Conservation (phyloP, 192 early-diverging fungal species). For the Diversispora epigaea region DNA sequence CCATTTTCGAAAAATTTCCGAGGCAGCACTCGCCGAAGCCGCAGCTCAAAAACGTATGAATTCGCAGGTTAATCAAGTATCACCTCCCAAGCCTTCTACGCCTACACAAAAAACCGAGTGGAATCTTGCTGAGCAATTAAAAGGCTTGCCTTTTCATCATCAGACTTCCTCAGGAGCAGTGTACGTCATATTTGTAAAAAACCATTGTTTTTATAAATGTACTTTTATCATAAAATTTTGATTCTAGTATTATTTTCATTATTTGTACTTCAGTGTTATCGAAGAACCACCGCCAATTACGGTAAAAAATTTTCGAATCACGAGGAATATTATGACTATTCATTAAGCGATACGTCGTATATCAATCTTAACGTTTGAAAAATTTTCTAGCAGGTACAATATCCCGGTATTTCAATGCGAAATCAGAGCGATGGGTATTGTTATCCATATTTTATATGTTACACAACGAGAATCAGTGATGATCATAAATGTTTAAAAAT, state of each 20-base stretch:
- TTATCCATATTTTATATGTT: not conserved
- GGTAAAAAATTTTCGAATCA: too few species aligned
- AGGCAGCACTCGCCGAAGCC: not conserved
- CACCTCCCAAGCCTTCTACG: not conserved
- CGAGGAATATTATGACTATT: too few species aligned
- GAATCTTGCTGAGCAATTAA: slow-evolving; percentile 4
- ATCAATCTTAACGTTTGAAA: slow-evolving; percentile 1
- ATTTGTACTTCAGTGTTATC: too few species aligned
- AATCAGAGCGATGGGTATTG: slow-evolving; percentile 30
- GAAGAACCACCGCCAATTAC: too few species aligned
- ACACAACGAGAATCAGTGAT: not conserved
- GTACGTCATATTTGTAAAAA: not conserved
- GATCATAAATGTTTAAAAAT: not conserved
- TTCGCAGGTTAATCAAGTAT: not conserved
- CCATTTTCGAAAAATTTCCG: not conserved
- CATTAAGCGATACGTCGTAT: too few species aligned
- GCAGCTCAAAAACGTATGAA: not conserved
- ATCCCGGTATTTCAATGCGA: slow-evolving; percentile 11
- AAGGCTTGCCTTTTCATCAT: not conserved
- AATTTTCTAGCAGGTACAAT: not conserved
- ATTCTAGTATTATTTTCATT: too few species aligned
- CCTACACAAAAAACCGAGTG: not conserved
- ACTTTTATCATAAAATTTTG: not conserved
- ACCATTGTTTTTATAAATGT: not conserved
- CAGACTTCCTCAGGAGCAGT: too few species aligned